phyloP scores from a whole-genome alignment of 192 early-diverging fungal genomes.

The Podila epicladia region DNA sequence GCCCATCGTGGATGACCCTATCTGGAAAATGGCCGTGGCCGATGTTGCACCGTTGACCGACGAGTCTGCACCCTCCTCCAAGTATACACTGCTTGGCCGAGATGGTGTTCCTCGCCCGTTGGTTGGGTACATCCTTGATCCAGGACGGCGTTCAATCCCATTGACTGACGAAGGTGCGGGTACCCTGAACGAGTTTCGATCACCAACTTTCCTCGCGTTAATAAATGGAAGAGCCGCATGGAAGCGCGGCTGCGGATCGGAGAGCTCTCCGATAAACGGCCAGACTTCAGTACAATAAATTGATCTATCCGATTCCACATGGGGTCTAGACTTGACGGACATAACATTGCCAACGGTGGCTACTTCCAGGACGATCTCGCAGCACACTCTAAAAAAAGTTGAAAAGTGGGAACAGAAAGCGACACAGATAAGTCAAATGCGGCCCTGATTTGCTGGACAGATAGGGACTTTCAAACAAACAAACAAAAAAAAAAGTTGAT shows the following conservation, averaged over 20 bases:
- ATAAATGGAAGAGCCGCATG: conserved; percentile 37
- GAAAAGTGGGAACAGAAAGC: neutral
- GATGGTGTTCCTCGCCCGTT: conserved; percentile 49
- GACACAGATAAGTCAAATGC: no score
- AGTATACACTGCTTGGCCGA: conserved; percentile 40
- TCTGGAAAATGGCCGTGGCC: neutral
- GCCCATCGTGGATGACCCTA: neutral
- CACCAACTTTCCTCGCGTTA: conserved; percentile 35
- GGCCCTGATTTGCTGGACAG: no score
- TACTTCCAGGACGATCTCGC: conserved; percentile 53
- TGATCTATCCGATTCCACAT: conserved; percentile 39
- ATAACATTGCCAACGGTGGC: conserved; percentile 52
- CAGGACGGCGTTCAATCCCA: conserved; percentile 10
- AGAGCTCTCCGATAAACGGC: conserved; percentile 48
- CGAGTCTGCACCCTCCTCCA: conserved; percentile 33
- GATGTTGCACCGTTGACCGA: neutral
- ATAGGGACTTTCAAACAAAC: no score
- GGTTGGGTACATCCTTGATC: conserved; percentile 19
- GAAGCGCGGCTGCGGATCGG: conserved; percentile 24
- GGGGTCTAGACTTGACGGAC: conserved; percentile 33
- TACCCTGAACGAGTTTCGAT: conserved; percentile 29
- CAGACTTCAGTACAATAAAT: conserved; percentile 51
- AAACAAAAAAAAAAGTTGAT: no score
- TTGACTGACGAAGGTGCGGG: neutral
- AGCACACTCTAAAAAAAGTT: conserved; percentile 28